Evolutionary conservation across 768 basidiomycete genomes (phyloP), one percentile per base, ranked within the genome.

Genomic region (Phanerochaete sordida): DNA sequence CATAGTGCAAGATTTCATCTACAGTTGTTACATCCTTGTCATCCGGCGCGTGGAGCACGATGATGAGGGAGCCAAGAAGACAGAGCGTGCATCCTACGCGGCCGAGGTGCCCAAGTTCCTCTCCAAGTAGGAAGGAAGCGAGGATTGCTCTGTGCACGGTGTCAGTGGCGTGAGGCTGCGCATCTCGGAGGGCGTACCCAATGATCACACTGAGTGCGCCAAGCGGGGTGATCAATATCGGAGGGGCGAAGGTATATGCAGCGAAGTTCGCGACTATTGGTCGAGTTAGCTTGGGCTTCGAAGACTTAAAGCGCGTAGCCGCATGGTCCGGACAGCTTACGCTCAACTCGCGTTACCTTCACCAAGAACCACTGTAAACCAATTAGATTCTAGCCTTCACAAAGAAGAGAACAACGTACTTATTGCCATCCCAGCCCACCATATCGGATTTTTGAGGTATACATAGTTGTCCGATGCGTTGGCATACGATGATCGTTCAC

Each of bases 221-320:
- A n/a, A 99, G 76, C 0, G 97, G 97, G 0, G 96, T 98, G n/a
- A 99, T 95, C 58, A 99, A 80, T 69, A 98, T 95, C 66, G 97
- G 93, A 62, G 96, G 97, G 1, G 97, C 97, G 67, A 98, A 99
- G 0, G 94, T 91, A 71, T 98, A 98, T 8, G 96, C 96, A 7
- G 95, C 94, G 74, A 98, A 98, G 76, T 91, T 91, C 57, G 90
- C 90, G 60, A 88, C 87, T 90, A 63, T 2, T 2, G 21, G 35
- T 13, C 31, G 2, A 21, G 35, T 33, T 26, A 56, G 9, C 54
- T 19, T 35, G 23, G 12, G 11, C 24, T 37, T 54, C 27, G 53
- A n/a, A 16, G 39, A n/a, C 23, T 13, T 27, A 54, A 43, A 39
- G 53, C 53, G 53, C 53, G 33, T 21, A 54, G 53, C 53, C 53